Base-by-base conservation (phyloP, 495 filamentous ascomycete genomes). In the Aspergillus ostianus region DNA sequence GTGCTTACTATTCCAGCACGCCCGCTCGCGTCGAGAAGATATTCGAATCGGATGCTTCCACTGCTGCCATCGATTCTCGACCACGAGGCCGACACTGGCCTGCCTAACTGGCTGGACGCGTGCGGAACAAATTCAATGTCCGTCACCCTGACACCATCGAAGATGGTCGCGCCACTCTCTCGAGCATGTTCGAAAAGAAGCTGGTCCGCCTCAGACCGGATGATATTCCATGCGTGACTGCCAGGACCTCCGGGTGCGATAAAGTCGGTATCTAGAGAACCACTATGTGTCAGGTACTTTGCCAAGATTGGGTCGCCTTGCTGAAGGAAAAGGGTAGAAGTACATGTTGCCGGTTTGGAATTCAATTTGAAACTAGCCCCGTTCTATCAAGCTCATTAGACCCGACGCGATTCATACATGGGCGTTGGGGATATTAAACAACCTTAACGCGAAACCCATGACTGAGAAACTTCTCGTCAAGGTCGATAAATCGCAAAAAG, bases 131-230 rank as follows among this genome's bases (percentile, higher is more conserved):
- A 49, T 49, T 49, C 17, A 13, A 49, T 49, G 3, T 20, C 18
- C 2, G 9, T 26, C 7, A 49, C n/a, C 13, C 18, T 49, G 47
- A 26, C 23, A 8, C 23, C 47, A 21, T 49, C 76, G 52, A 83
- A 83, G 19, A 62, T 65, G 29, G 77, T 65, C 9, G 78, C 82
- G 10, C 81, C 81, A 49, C 69, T 66, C 47, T 73, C 61, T 1
- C 55, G 72, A 10, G 81, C 82, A 59, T 85, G 80, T 18, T 71
- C 57, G 61, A 85, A 83, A 4, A 84, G 70, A 10, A 84, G 20
- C 7, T 84, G 61, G 52, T 85, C 82, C 9, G 75, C 59, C 55
- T 84, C 81, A 36, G 82, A 80, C 1, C 82, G 81, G 32, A 82
- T 65, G 0, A 84, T 77, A 53, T 84, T 85, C 77, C 79, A 85